Evolutionary conservation across 345 rosid species (phyloP).

Genomic region (Rhodamnia rubescens): DNA sequence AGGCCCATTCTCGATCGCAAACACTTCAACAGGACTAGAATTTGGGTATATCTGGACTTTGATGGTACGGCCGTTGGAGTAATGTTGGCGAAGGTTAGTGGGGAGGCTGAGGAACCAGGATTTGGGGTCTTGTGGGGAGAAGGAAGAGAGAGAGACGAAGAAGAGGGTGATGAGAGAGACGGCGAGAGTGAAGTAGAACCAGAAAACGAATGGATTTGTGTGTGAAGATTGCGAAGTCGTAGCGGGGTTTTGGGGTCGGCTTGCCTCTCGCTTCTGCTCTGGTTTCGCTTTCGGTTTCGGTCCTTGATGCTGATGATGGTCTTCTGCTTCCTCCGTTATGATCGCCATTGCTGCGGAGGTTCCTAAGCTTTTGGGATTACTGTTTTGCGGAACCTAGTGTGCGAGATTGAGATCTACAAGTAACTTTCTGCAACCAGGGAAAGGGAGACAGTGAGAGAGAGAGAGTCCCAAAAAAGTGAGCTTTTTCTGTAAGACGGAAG

Average conservation of each 20-base stretch:
- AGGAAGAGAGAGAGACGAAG: slow-evolving; percentile 30
- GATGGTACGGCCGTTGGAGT: slow-evolving; percentile 63
- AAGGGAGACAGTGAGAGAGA: neutral
- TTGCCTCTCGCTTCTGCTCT: slow-evolving; percentile 8
- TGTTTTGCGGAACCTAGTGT: neutral
- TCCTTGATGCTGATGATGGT: slow-evolving; percentile 12
- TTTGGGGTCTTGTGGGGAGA: slow-evolving; percentile 48
- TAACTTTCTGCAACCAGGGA: neutral
- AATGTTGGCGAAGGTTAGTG: slow-evolving; percentile 60
- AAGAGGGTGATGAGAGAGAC: slow-evolving; percentile 46
- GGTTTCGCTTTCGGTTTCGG: neutral
- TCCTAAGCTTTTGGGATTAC: neutral
- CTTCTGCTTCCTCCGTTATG: slow-evolving; percentile 54
- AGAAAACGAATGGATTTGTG: slow-evolving; percentile 49
- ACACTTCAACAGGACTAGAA: slow-evolving; percentile 51
- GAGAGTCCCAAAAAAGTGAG: neutral
- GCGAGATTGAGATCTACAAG: neutral
- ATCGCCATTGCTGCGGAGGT: slow-evolving; percentile 41
- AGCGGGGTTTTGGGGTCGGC: neutral
- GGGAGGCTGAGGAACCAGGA: slow-evolving; percentile 82
- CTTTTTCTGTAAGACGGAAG: neutral
- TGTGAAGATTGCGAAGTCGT: slow-evolving; percentile 2
- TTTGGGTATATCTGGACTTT: slow-evolving; percentile 46
- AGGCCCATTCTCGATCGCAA: slow-evolving; percentile 39
- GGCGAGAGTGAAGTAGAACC: slow-evolving; percentile 60